Evolutionary conservation across 2,329 filamentous ascomycete species (phyloP), one percentile per base, ranked within the genome.

Genomic region (Aureobasidium sp.): DNA sequence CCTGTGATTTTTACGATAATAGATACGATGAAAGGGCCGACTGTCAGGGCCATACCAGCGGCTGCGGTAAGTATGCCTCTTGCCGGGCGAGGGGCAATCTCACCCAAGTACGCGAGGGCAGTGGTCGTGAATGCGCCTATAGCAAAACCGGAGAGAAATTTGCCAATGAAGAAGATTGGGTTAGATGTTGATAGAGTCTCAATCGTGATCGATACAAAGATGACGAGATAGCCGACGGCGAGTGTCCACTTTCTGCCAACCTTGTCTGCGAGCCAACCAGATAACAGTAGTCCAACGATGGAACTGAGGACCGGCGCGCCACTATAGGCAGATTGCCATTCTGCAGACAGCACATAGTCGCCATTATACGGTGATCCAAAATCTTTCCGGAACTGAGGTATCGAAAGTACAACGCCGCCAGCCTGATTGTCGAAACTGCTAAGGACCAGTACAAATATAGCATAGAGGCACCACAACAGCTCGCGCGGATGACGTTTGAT

Each of bases 351-450:
- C 7, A 77, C 74, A 67, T 74, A 78, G 59, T 66, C 66, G 0
- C 68, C 72, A 1, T 71, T 68, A 46, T 69, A 75, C 7, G 64
- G 58, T 46, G 69, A 64, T 0, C 75, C 76, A 65, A 79, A 78
- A 63, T 78, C 75, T 61, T 78, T 71, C 35, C 75, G 69, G 64
- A 78, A 79, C 58, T 74, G 62, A 2, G 76, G 76, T n/a, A 79
- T 75, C 23, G 74, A 71, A 42, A 78, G 69, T 25, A 77, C 71
- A 57, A 68, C 74, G 6, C 74, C 74, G 3, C 71, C 66, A 23
- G 75, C 75, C 62, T 76, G 74, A 61, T 74, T 74, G 62, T 77
- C 75, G 50, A 77, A 77, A 35, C 67, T 69, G 46, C 74, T 70
- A 21, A 77, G 70, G 9, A 77, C 61, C 3, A 75, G 67, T 15